Evolutionary conservation across 441 rosid species (phyloP), one percentile per base, ranked within the genome.

Genomic region (Kokia cookei): DNA sequence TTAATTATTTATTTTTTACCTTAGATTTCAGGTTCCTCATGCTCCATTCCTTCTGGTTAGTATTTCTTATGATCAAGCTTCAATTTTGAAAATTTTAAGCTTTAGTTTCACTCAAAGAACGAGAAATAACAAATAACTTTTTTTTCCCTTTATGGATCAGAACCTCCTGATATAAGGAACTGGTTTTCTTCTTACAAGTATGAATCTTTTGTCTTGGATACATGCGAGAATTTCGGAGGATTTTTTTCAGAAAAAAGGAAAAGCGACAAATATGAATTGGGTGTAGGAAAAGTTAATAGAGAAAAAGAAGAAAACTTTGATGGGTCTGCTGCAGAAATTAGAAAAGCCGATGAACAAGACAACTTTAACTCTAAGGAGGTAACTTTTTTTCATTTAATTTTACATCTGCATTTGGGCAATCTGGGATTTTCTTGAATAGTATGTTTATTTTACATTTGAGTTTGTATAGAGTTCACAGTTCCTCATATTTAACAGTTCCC

Each of bases 151-250:
- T 26, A 22, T 26, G n/a, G 66, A 26, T 60, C 83, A 84, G 91
- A 89, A 71, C 90, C 86, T 53, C 89, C 88, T 42, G 86, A 87
- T 22, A 65, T 86, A 67, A 61, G 86, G 55, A 78, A 87, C 74
- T 87, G 89, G 93, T 86, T 84, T 76, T 66, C 87, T 26, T 84
- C 88, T 73, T 73, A 61, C 66, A 37, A 62, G 50, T 73, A 48
- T 15, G 76, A 63, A 37, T 73, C 76, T 4, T 64, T 64, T 63
- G 70, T 62, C 12, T 65, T 85, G 88, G 84, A 78, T 63, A 77
- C 86, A 27, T 73, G 59, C 8, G 84, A 74, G 57, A 75, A 27
- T 60, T 54, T 71, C 54, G 71, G 70, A 67, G 83, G 71, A 60
- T 29, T 65, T 72, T 58, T 51, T 27, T 69, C 60, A 3, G 40